Evolutionary conservation across 225 moss, liverwort and hornwort species (phyloP).

Genomic region (Lunularia cruciata): DNA sequence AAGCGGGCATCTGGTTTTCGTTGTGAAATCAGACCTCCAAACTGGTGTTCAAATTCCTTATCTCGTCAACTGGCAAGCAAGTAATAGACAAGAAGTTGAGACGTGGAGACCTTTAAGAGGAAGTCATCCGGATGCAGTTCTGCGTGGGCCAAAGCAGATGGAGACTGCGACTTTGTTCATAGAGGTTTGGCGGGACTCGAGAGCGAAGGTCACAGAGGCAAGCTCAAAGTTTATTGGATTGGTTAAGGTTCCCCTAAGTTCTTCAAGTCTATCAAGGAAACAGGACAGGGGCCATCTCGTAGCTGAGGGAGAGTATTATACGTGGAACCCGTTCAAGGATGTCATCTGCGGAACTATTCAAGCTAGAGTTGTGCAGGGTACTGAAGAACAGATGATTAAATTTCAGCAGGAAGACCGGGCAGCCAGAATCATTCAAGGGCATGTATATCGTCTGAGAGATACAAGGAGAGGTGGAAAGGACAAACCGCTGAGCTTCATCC

Average conservation of each 20-base stretch:
- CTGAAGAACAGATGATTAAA: conserved; percentile 34
- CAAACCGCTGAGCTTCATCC: too few species aligned
- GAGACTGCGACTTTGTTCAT: conserved; percentile 12
- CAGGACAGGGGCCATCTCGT: not conserved
- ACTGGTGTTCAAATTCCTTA: conserved; percentile 26
- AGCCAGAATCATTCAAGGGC: conserved; percentile 37
- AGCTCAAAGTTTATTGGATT: conserved; percentile 30
- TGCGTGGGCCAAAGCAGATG: conserved; percentile 25
- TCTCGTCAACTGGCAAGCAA: not conserved
- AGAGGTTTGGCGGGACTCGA: conserved; percentile 38
- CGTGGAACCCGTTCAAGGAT: conserved; percentile 41
- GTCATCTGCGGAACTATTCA: conserved; percentile 30
- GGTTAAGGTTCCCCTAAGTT: conserved; percentile 26
- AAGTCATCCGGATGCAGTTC: conserved; percentile 33
- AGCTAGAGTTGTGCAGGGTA: conserved; percentile 20
- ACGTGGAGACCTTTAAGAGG: conserved; percentile 25
- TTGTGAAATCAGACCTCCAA: conserved; percentile 16
- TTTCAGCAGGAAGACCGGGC: conserved; percentile 33
- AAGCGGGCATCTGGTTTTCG: conserved; percentile 19
- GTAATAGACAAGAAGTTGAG: conserved; percentile 16
- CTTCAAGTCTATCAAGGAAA: not conserved
- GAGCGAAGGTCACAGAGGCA: not conserved
- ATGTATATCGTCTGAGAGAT: not conserved
- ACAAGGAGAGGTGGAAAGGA: not conserved
- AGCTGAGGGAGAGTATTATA: conserved; percentile 33